phyloP scores from a whole-genome alignment of 2,329 filamentous ascomycete species.

The Purpureocillium lavendulum region DNA sequence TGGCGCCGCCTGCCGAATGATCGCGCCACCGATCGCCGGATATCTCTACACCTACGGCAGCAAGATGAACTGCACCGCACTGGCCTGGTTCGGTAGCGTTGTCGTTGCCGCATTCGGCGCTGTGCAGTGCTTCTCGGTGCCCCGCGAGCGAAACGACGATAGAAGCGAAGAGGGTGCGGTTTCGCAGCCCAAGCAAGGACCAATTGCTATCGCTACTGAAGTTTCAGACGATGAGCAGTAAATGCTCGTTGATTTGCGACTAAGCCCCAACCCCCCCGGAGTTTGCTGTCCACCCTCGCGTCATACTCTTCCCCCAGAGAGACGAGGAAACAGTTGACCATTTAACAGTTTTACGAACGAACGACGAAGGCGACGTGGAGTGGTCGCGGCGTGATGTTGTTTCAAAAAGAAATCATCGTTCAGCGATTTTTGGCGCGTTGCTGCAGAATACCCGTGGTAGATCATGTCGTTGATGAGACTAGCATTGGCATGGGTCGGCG shows the following conservation, averaged over 20 bases:
- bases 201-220: slow-evolving; percentile 17
- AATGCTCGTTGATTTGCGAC: background rate
- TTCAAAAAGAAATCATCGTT: background rate
- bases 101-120: slow-evolving; percentile 48
- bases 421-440: slow-evolving; percentile 1
- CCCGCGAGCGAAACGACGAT: slow-evolving; percentile 19
- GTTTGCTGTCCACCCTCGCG: slow-evolving; percentile 1
- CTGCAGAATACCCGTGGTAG: slow-evolving; percentile 1
- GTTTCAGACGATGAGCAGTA: slow-evolving; percentile 18
- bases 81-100: slow-evolving; percentile 57
- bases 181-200: slow-evolving; percentile 4
- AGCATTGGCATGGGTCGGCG: slow-evolving; percentile 3
- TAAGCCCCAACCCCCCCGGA: background rate
- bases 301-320: background rate
- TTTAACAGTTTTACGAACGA: slow-evolving; percentile 11
- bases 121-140: slow-evolving; percentile 51
- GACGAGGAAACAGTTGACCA: slow-evolving; percentile 10
- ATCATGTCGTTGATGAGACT: slow-evolving; percentile 5
- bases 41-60: slow-evolving; percentile 55
- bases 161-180: slow-evolving; percentile 19
- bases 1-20: slow-evolving; percentile 57
- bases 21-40: slow-evolving; percentile 57
- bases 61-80: slow-evolving; percentile 47
- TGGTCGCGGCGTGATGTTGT: background rate
- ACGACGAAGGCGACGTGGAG: slow-evolving; percentile 1